Evolutionary conservation across 1,284 basidiomycete species (phyloP), one percentile per base, ranked within the genome.

Genomic region (Microbotryum scabiosae): DNA sequence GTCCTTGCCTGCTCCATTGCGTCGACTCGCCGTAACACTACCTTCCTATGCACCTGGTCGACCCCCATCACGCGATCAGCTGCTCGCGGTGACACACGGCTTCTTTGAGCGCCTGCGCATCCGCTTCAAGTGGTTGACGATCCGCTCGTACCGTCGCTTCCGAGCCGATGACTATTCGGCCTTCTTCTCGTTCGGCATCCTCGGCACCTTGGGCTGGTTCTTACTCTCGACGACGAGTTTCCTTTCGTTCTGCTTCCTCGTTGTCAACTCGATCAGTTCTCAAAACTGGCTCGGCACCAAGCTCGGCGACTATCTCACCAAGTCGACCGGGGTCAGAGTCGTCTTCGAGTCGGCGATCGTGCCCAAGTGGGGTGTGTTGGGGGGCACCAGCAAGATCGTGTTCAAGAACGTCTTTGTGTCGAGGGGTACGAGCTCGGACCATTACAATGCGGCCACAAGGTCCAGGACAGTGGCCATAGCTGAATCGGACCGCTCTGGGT

Each of bases 341-440:
- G 88, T 96, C 55, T 98, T 97, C 74, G 94, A 97, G 76, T 92
- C 89, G 8, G 96, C 96, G 30, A 93, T 98, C 69, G 92, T 98
- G 5, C 94, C 94, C 4, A 92, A 92, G 74, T 97, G 94, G 91
- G 68, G 66, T 16, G 21, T 69, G 21, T 58, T 56, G 28, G 53
- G 56, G 1, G 90, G 90, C 63, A 90, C 94, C 70, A 93, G 90
- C 18, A 85, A 87, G 23, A 88, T 98, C 64, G 91, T 90, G 1
- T 96, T 98, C 81, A 90, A 91, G 72, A 97, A 97, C 69, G 93
- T 98, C 50, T 97, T 90, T 71, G 81, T 98, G 50, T 93, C 91
- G 14, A 84, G 90, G 3, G 82, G 90, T 18, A 6, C 87, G 88
- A 2, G 69, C 53, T 10, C 36, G 16, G 36, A 41, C 16, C 36